phyloP scores from a whole-genome alignment of 2,329 filamentous ascomycete species.

The Penicillium sp. region DNA sequence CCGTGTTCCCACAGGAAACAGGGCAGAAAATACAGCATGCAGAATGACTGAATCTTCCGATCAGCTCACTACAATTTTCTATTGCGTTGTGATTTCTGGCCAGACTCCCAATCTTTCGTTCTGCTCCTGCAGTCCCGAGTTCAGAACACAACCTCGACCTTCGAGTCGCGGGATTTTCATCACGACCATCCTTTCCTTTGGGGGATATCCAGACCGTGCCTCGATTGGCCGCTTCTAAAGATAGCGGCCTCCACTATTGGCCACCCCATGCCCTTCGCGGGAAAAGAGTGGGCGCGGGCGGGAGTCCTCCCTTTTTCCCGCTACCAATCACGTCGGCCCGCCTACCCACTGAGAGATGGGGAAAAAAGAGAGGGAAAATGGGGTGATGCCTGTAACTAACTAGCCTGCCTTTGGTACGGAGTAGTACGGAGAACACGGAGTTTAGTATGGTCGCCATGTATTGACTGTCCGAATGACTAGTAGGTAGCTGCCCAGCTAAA shows the following conservation, averaged over 20 bases:
- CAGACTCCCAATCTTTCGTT: neutral
- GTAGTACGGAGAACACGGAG: conserved; percentile 1
- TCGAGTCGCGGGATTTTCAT: conserved; percentile 11
- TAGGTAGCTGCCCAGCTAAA: neutral
- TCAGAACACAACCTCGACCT: conserved; percentile 2
- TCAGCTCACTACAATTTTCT: too few species aligned
- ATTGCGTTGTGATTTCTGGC: neutral
- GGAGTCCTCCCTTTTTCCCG: conserved; percentile 13
- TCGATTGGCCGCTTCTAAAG: conserved; percentile 31
- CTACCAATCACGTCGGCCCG: conserved; percentile 18
- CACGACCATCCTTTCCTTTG: conserved; percentile 14
- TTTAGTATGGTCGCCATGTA: neutral
- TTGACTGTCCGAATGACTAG: too few species aligned
- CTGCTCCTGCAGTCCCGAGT: conserved; percentile 1
- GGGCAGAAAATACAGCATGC: neutral
- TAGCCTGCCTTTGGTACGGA: neutral
- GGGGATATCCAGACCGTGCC: conserved; percentile 9
- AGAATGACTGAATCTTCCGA: neutral
- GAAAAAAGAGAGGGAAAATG: neutral
- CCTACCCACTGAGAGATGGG: conserved; percentile 16
- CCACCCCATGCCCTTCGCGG: conserved; percentile 14
- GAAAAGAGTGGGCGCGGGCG: conserved; percentile 15
- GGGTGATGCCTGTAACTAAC: neutral
- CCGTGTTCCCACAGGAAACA: neutral
- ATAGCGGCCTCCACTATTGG: conserved; percentile 25